Percentiles rank a stretch among this genome's conserved stretches.
Conservation (phyloP, 2,329 filamentous ascomycete genomes). For the Penicillium verrucosum region DNA sequence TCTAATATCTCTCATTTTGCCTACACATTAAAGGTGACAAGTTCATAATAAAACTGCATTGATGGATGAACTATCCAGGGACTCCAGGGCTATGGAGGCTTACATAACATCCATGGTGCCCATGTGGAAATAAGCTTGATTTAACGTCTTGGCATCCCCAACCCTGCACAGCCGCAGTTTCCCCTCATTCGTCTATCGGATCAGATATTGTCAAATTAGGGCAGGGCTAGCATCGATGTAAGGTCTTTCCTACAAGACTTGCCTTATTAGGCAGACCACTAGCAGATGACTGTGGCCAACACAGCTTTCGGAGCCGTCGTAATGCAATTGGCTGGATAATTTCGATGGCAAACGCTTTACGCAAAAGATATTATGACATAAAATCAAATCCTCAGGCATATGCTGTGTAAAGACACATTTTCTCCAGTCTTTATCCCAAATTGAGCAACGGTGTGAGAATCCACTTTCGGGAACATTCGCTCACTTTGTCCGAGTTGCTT, state of each 20-base stretch:
- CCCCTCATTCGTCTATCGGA: background rate
- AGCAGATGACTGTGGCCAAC: background rate
- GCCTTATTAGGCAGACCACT: background rate
- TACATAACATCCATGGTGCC: slow-evolving; percentile 7
- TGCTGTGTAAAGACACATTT: background rate
- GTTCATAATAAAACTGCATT: background rate
- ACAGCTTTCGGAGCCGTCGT: background rate
- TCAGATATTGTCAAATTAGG: slow-evolving; percentile 1
- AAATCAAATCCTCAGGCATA: background rate
- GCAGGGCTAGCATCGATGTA: background rate
- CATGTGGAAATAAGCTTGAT: slow-evolving; percentile 16
- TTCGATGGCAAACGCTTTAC: slow-evolving; percentile 14
- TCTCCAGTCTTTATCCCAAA: slow-evolving; percentile 20
- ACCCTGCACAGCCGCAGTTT: background rate
- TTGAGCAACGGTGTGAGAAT: slow-evolving; percentile 9
- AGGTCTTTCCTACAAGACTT: background rate
- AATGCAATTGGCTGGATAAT: slow-evolving; percentile 13
- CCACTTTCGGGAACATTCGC: slow-evolving; percentile 17
- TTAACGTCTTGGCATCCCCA: slow-evolving; percentile 3
- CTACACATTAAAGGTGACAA: accelerated
- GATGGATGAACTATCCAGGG: background rate
- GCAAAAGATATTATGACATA: slow-evolving; percentile 17
- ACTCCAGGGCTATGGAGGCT: background rate
- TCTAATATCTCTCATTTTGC: background rate
- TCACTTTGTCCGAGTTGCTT: slow-evolving; percentile 1